phyloP scores from a whole-genome alignment of 108 stramenopile genomes.

The Phaeodactylum tricornutum region DNA sequence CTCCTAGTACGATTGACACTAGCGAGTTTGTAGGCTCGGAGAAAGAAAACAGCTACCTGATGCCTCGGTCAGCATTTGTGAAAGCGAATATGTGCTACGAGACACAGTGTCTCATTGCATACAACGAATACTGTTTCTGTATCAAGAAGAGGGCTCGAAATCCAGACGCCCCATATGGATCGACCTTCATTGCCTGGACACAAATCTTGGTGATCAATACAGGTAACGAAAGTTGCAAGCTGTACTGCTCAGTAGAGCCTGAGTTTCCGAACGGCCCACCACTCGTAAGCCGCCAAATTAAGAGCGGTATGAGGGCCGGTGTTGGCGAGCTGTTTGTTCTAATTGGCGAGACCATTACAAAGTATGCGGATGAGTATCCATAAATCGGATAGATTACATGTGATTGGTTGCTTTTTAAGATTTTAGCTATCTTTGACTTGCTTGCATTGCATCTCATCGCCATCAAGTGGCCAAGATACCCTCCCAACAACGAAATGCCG shows the following conservation, averaged over 20 bases:
- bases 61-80: slow-evolving; percentile 76
- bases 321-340: slow-evolving; percentile 58
- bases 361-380: slow-evolving; percentile 56
- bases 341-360: slow-evolving; percentile 53
- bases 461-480: slow-evolving; percentile 30
- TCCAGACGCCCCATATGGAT: slow-evolving; percentile 71
- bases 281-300: slow-evolving; percentile 65
- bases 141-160: slow-evolving; percentile 61
- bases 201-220: slow-evolving; percentile 58
- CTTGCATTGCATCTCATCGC: not conserved
- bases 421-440: not conserved
- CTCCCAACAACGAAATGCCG: slow-evolving; percentile 48
- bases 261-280: slow-evolving; percentile 79
- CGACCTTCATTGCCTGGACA: slow-evolving; percentile 65
- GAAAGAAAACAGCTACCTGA: slow-evolving; percentile 36
- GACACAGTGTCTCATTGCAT: slow-evolving; percentile 41
- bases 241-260: slow-evolving; percentile 65
- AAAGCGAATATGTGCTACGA: slow-evolving; percentile 64
- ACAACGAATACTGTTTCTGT: slow-evolving; percentile 57
- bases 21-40: slow-evolving; percentile 44
- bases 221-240: slow-evolving; percentile 50
- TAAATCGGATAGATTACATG: no score
- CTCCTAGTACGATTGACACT: slow-evolving; percentile 36
- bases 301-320: slow-evolving; percentile 68
- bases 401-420: not conserved